Evolutionary conservation across 257 asterid species (phyloP).

Genomic region (Orobanche coerulescens): DNA sequence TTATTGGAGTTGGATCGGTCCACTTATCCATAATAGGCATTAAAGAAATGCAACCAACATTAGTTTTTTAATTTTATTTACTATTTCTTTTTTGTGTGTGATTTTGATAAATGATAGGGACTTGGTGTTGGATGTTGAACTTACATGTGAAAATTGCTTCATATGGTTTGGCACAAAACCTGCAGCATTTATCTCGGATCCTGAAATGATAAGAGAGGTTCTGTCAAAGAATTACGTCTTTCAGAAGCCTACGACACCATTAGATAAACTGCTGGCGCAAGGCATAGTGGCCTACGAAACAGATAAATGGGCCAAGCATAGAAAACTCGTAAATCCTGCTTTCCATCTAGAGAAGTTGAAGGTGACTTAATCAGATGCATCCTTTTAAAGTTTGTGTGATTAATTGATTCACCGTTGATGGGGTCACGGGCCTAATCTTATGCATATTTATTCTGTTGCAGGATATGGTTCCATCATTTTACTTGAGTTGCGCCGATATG

Average conservation of each 20-base stretch:
- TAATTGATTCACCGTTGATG: not conserved
- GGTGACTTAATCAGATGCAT: constrained; percentile 21
- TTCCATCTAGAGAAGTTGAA: constrained; percentile 36
- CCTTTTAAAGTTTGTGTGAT: not conserved
- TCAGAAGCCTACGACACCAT: constrained; percentile 24
- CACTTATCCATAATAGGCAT: too few species aligned
- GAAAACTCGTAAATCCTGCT: constrained; percentile 37
- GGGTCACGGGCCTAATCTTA: not conserved
- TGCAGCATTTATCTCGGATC: constrained; percentile 22
- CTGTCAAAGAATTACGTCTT: constrained; percentile 27
- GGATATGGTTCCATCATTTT: constrained; percentile 41
- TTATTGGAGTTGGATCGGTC: too few species aligned
- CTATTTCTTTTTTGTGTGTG: too few species aligned
- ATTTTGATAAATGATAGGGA: too few species aligned
- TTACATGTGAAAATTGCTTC: constrained; percentile 22
- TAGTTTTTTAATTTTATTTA: too few species aligned
- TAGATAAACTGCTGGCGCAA: constrained; percentile 19
- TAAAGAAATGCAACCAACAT: too few species aligned
- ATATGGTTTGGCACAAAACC: constrained; percentile 35
- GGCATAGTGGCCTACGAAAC: constrained; percentile 28
- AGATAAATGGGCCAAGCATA: constrained; percentile 44
- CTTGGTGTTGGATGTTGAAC: not conserved
- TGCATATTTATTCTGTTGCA: not conserved
- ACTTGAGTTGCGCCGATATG: constrained; percentile 32
- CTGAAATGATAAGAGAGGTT: constrained; percentile 32